These are phyloP conservation scores for Meira miltonrushii DNA, from an alignment of 1,284 basidiomycete species.

Conservation along the genomic window DNA sequence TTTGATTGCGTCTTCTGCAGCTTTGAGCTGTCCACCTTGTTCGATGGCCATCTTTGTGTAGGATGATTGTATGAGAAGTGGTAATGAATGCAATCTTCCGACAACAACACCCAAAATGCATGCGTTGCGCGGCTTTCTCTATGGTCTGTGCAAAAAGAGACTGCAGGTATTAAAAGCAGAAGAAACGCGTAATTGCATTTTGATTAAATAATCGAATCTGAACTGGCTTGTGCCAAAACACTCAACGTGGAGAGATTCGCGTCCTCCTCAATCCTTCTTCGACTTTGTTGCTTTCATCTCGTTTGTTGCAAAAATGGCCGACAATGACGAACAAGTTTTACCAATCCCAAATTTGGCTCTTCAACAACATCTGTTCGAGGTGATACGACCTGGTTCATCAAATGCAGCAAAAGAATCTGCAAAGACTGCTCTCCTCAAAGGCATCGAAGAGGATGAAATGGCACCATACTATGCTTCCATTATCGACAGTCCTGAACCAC, in stretches of 20 bases:
- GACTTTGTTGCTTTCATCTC: not conserved
- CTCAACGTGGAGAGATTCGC: not conserved
- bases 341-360: conserved; percentile 48
- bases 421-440: conserved; percentile 64
- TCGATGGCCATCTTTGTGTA: conserved; percentile 13
- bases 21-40: conserved; percentile 24
- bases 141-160: too few species aligned
- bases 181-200: not conserved
- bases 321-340: conserved; percentile 33
- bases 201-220: too few species aligned
- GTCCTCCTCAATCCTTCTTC: not conserved
- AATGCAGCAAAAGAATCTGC: conserved; percentile 57
- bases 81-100: not conserved
- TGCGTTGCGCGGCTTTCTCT: not conserved
- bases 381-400: conserved; percentile 17
- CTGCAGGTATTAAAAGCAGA: too few species aligned
- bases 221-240: not conserved
- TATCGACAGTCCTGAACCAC: conserved; percentile 33
- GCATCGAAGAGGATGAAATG: conserved; percentile 69
- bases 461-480: conserved; percentile 45
- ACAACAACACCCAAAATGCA: not conserved
- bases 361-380: conserved; percentile 48
- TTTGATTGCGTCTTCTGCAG: conserved; percentile 40
- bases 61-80: not conserved
- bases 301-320: conserved; percentile 28